A percentile compares a stretch with the other conserved stretches of the same genome.
phyloP scores from a whole-genome alignment of 148 eudicot genomes.

The Rhododendron vialii region DNA sequence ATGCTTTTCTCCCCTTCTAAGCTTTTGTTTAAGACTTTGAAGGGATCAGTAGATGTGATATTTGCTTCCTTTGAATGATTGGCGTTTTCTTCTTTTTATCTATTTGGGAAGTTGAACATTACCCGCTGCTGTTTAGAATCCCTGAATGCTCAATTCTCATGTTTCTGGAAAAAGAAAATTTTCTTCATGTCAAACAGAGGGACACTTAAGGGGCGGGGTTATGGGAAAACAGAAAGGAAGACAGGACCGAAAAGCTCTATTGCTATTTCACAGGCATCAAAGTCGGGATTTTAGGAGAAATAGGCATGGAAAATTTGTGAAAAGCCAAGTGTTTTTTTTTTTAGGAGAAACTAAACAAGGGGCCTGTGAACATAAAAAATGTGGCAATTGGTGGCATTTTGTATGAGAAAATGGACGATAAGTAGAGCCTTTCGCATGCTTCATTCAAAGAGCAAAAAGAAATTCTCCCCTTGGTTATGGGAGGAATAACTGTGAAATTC shows the following conservation, averaged over 20 bases:
- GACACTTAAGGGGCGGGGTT: background rate
- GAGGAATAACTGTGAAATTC: background rate
- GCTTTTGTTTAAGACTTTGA: background rate
- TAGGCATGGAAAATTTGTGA: background rate
- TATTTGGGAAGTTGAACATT: background rate
- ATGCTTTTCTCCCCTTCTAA: background rate
- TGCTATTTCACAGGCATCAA: background rate
- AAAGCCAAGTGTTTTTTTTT: background rate
- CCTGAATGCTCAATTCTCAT: background rate
- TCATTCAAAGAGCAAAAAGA: background rate
- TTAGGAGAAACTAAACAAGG: background rate
- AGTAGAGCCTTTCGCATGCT: background rate
- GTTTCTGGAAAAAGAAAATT: background rate
- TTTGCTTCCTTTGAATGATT: background rate
- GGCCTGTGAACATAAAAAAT: background rate
- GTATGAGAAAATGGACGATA: background rate
- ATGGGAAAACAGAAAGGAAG: background rate
- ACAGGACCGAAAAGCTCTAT: background rate
- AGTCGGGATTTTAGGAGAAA: background rate
- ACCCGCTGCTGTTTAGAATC: background rate
- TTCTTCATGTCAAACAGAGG: background rate
- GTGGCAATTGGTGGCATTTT: background rate
- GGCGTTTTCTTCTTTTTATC: background rate
- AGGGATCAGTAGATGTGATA: background rate
- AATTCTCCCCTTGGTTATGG: background rate